Conservation (phyloP, 352 stramenopile species). For the Globisporangium spiculum region DNA sequence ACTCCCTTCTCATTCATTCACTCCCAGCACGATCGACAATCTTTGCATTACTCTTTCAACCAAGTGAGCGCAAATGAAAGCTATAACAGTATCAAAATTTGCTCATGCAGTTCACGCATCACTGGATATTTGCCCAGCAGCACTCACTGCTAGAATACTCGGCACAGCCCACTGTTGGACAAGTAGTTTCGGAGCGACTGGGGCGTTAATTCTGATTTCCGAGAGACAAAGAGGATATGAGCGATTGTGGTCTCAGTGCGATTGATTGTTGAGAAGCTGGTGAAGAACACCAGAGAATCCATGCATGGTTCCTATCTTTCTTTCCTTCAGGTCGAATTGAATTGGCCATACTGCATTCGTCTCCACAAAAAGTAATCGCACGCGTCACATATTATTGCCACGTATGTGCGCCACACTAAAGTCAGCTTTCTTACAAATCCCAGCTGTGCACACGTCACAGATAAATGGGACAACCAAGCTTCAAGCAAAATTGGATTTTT, state of each 20-base stretch:
- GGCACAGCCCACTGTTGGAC: no score
- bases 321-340: no score
- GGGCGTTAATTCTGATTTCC: neutral
- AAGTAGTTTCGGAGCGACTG: neutral
- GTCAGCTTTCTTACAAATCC: conserved; percentile 1
- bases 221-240: no score
- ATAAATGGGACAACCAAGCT: conserved; percentile 7
- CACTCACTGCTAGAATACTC: neutral
- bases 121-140: neutral
- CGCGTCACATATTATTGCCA: conserved; percentile 1
- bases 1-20: neutral
- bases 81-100: neutral
- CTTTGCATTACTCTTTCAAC: neutral
- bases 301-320: neutral
- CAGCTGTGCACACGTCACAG: conserved; percentile 25
- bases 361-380: neutral
- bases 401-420: neutral
- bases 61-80: neutral
- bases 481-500: conserved; percentile 8
- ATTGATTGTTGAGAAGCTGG: neutral
- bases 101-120: no score
- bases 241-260: no score
- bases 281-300: neutral
- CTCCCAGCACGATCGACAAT: neutral
- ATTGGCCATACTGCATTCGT: neutral